Evolutionary conservation across 2,329 filamentous ascomycete genomes (phyloP), one percentile per base, ranked within the genome.

Genomic region (Claviceps capensis): DNA sequence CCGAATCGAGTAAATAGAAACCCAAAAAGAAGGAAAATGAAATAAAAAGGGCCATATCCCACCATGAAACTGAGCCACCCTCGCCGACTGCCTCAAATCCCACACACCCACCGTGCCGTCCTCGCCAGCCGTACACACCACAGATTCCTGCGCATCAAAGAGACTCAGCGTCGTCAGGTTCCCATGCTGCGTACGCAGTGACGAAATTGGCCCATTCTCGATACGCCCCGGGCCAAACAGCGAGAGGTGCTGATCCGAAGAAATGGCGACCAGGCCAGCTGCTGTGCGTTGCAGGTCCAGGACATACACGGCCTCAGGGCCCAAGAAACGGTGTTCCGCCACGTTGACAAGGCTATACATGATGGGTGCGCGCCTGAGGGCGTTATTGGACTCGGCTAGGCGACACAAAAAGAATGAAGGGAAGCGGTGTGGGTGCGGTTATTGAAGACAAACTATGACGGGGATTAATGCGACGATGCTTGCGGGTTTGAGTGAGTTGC

Each of bases 111-210:
- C 76, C 8, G 73, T 70, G 7, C 86, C 86, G 62, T 89, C 82
- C 63, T 85, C 78, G 47, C 86, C 86, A 0, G 84, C 79, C 0
- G 86, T 89, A 54, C 78, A 79, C 5, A 88, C 71, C 19, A 82
- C 62, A 4, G 73, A 74, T 30, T 72, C 72, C 19, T 65, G 66
- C 5, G 67, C 68, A 54, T 79, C 77, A 47, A 79, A 76, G 1
- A 76, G 70, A 50, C 76, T 74, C 34, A 87, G 69, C 55, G 78
- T 80, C 14, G 81, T 82, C 57, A 88, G 69, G 55, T 84, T 84
- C 5, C 75, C 72, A 56, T 86, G 81, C 36, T 73, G 69, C 9
- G 76, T 77, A 38, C 65, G 62, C 47, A 79, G 67, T 49, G 71
- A 69, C 30, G 75, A 69, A 26, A 75, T 58, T 3, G 77, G 74